These are phyloP conservation scores for Eustoma russellianum DNA, from an alignment of 257 asterid species.

Conservation along the genomic window DNA sequence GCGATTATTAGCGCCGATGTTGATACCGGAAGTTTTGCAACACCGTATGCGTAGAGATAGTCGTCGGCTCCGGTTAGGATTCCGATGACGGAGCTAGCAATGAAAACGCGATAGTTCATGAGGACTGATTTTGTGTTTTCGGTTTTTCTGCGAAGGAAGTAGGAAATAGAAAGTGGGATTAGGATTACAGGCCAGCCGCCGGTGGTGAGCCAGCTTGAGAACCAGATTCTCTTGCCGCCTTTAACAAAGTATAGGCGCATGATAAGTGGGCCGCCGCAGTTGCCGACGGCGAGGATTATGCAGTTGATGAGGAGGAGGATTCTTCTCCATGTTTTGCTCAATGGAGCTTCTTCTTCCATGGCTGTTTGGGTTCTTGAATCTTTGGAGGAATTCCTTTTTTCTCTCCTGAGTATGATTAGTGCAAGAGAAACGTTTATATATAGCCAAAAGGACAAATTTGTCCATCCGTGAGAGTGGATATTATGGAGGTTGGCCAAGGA, in stretches of 20 bases:
- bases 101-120: constrained; percentile 12
- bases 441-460: too few relatives aligned
- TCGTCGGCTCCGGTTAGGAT: constrained; percentile 10
- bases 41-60: constrained; percentile 19
- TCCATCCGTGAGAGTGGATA: too few relatives aligned
- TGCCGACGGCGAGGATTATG: constrained; percentile 14
- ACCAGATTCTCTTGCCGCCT: constrained; percentile 20
- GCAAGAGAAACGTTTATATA: too few relatives aligned
- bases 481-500: too few relatives aligned
- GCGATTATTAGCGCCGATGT: constrained; percentile 13
- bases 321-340: background rate
- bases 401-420: too few relatives aligned
- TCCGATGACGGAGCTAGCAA: constrained; percentile 7
- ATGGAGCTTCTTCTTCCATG: background rate
- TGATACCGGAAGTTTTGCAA: constrained; percentile 15
- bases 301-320: constrained; percentile 13
- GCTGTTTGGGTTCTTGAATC: background rate
- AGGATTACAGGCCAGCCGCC: constrained; percentile 15
- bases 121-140: constrained; percentile 1
- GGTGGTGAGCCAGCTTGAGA: constrained; percentile 16
- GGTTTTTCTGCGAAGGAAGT: constrained; percentile 11
- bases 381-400: too few relatives aligned
- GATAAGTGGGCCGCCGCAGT: constrained; percentile 18
- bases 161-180: constrained; percentile 12
- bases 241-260: constrained; percentile 20